Evolutionary conservation across 1,139 yeast genomes (phyloP), one percentile per base, ranked within the genome.

Genomic region (Groenewaldozyma sp.): DNA sequence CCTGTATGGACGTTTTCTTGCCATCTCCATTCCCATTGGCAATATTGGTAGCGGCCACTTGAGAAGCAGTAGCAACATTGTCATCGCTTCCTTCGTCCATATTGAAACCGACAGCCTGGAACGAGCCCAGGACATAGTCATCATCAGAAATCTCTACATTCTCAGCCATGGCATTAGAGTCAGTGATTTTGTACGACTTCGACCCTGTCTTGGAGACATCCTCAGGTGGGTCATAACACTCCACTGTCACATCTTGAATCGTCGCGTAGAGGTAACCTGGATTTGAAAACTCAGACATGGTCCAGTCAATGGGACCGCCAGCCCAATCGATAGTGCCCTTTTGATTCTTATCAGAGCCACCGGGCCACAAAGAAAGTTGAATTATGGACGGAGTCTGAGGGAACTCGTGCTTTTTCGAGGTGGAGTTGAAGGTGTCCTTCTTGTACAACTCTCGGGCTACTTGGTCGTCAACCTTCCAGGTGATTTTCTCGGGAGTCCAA

Each of bases 381-480:
- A 88, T 63, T 56, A 94, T 74, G 37, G 91, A 69, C 1, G 97
- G 97, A 3, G 96, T 86, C 64, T 84, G 93, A n/a, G 97, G 97
- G 65, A 60, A 88, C 45, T 64, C 62, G 64, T 77, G 84, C 18
- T 55, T 53, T 7, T 74, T 65, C 9, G 73, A 47, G 14, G 95
- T 82, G 4, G 61, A 59, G 61, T 87, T 86, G 60, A 67, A 79
- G 20, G 95, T 86, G 48, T 74, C 82, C 16, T 64, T 64, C 56
- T 67, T 81, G 38, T 69, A 59, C 52, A 87, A 69, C 3, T 83
- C 76, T 65, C 96, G 80, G 28, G 78, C 77, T 11, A 60, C 60
- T 29, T 68, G 64, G 36, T 87, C 94, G 57, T 87, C 94, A 41
- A 87, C 63, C 34, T 63, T 64, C 96, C 96, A 87, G 29, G 67